Evolutionary conservation across 805 yeast genomes (phyloP), one percentile per base, ranked within the genome.

Genomic region (Wickerhamiella azymoides): DNA sequence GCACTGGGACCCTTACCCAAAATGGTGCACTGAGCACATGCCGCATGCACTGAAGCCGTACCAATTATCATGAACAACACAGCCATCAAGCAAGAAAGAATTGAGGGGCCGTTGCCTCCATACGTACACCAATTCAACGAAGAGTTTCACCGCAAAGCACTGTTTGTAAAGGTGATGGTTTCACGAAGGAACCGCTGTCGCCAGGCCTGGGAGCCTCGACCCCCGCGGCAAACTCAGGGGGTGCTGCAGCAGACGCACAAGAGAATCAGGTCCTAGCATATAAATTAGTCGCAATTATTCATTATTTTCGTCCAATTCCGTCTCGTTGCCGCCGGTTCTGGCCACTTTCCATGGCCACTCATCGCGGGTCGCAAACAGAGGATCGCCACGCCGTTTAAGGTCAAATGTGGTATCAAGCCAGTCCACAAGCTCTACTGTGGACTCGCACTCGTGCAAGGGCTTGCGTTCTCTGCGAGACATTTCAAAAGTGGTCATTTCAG

Each of bases 381-480:
- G 59, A 18, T 89, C 94, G 1, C 77, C 78, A 1, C 68, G 64
- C 51, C 96, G 68, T 50, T 70, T 77, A 49, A 92, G 63, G 1
- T 71, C 68, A 59, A 88, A 89, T 37, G 72, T 65, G 0, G 54
- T 52, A 58, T 92, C 97, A 57, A 92, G 76, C 83, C 86, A 89
- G 56, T 84, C 94, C 17, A 85, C 60, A 54, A 89, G 60, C 49
- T 80, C 83, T 5, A 77, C 68, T 49, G 83, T 62, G 36, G 69
- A 69, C 24, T 67, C 71, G 41, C 71, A 60, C 40, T 72, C 72
- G 68, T 86, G 86, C 71, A 92, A 65, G 50, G 73, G 77, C 53
- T 74, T 74, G 39, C 76, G 66, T 38, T 73, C 61, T 1, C 59
- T 54, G 52, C 72, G 74, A 2, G 70, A 57, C 8, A 79, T 68